Percentiles rank a stretch among this genome's conserved stretches.
These are phyloP conservation scores for Panaeolus papilionaceus DNA, from an alignment of 768 basidiomycete species.

Conservation along the genomic window DNA sequence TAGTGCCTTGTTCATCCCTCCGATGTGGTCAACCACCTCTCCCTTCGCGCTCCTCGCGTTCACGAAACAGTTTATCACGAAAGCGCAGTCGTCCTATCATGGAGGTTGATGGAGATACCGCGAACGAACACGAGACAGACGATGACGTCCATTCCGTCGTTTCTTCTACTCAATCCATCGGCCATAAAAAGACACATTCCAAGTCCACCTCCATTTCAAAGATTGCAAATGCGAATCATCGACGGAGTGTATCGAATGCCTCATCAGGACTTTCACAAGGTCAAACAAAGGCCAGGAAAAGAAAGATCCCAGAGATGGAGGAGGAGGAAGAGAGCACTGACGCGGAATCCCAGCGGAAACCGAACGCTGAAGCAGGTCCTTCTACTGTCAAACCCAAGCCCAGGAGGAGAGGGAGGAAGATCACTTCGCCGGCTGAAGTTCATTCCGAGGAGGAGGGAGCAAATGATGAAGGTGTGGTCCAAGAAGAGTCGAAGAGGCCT, in stretches of 20 bases:
- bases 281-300: conserved; percentile 18
- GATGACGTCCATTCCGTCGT: conserved; percentile 20
- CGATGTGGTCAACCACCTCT: conserved; percentile 57
- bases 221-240: neutral
- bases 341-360: conserved; percentile 12
- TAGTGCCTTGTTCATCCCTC: conserved; percentile 60
- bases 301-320: conserved; percentile 20
- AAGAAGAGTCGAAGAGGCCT: conserved; percentile 6
- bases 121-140: conserved; percentile 13
- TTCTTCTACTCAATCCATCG: conserved; percentile 16
- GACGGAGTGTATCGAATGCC: conserved; percentile 8
- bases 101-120: conserved; percentile 21
- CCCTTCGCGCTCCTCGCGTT: conserved; percentile 29
- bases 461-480: conserved; percentile 18
- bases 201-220: conserved; percentile 1
- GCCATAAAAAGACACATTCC: neutral
- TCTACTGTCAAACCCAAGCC: conserved; percentile 17
- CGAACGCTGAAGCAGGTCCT: neutral
- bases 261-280: conserved; percentile 16
- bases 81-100: conserved; percentile 35
- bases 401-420: conserved; percentile 20
- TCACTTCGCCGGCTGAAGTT: conserved; percentile 10
- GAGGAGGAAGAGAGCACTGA: conserved; percentile 23
- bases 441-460: conserved; percentile 15
- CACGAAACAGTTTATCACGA: conserved; percentile 23